These are phyloP conservation scores for Podaxis rugospora DNA, from an alignment of 768 basidiomycete species.

Conservation along the genomic window DNA sequence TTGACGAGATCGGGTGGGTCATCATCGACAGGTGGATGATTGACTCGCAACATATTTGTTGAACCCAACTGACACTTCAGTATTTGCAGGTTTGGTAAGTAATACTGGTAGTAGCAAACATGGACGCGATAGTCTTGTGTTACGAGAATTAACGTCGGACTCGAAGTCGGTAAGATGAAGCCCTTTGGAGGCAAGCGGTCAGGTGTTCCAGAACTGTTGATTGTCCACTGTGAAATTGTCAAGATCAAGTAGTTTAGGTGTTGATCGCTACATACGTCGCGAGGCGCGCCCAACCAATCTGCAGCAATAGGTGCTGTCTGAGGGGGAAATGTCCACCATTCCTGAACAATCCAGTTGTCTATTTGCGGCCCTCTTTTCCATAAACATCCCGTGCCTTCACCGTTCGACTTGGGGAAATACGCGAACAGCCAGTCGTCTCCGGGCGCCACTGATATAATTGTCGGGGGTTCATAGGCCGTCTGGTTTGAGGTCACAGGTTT, in stretches of 20 bases:
- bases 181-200: slow-evolving; percentile 57
- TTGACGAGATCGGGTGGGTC: slow-evolving; percentile 10
- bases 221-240: slow-evolving; percentile 44
- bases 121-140: slow-evolving; percentile 58
- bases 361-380: slow-evolving; percentile 59
- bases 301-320: slow-evolving; percentile 58
- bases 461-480: slow-evolving; percentile 54
- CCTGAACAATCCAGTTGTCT: slow-evolving; percentile 57
- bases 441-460: slow-evolving; percentile 55
- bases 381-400: slow-evolving; percentile 58
- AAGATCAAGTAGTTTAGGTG: slow-evolving; percentile 5
- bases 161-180: slow-evolving; percentile 47
- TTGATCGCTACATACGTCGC: slow-evolving; percentile 44
- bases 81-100: slow-evolving; percentile 37
- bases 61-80: slow-evolving; percentile 46
- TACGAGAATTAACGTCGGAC: slow-evolving; percentile 56
- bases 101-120: slow-evolving; percentile 50
- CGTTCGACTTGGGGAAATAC: slow-evolving; percentile 59
- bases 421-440: slow-evolving; percentile 66
- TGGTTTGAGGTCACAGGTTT: slow-evolving; percentile 41
- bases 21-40: slow-evolving; percentile 24
- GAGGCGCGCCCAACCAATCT: slow-evolving; percentile 53
- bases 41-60: slow-evolving; percentile 31
- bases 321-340: slow-evolving; percentile 48
- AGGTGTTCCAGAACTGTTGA: slow-evolving; percentile 36